Evolutionary conservation across 305 asterid species (phyloP).

Genomic region (Andrographis paniculata): DNA sequence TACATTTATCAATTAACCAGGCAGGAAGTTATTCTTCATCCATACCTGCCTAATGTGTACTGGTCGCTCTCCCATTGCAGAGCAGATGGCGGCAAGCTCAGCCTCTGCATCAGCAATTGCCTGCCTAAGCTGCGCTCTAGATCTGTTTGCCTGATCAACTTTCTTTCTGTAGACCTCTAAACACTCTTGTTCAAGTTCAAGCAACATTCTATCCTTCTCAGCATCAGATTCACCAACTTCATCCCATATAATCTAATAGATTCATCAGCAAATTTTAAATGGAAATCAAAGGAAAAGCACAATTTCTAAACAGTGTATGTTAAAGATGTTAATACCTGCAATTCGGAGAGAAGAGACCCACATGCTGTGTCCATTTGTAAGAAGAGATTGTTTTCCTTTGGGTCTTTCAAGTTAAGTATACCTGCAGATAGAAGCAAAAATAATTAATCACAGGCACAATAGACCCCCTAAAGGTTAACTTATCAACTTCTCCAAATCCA

Average conservation of each 20-base stretch:
- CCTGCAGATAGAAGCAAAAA: conserved; percentile 24
- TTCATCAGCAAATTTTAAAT: conserved; percentile 14
- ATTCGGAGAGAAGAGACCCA: conserved; percentile 67
- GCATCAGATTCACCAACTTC: conserved; percentile 94
- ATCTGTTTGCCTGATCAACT: conserved; percentile 86
- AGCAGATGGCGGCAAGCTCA: conserved; percentile 84
- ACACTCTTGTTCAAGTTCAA: conserved; percentile 89
- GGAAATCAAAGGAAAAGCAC: neutral
- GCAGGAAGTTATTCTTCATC: neutral
- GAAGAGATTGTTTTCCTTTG: conserved; percentile 22
- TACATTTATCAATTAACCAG: neutral
- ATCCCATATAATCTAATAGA: conserved; percentile 88
- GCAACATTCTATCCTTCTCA: conserved; percentile 75
- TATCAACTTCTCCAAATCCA: conserved; percentile 8
- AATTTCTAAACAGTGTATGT: conserved; percentile 2
- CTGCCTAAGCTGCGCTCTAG: conserved; percentile 87
- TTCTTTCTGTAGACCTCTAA: conserved; percentile 85
- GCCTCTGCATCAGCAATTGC: conserved; percentile 99
- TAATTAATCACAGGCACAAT: conserved; percentile 14
- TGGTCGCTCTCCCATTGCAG: conserved; percentile 95
- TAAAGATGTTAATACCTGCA: conserved; percentile 59
- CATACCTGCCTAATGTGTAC: conserved; percentile 90
- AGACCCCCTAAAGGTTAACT: conserved; percentile 2
- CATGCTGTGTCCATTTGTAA: conserved; percentile 68
- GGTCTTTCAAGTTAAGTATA: conserved; percentile 15